phyloP scores from a whole-genome alignment of 345 rosid genomes.

The Eucalyptus albens region DNA sequence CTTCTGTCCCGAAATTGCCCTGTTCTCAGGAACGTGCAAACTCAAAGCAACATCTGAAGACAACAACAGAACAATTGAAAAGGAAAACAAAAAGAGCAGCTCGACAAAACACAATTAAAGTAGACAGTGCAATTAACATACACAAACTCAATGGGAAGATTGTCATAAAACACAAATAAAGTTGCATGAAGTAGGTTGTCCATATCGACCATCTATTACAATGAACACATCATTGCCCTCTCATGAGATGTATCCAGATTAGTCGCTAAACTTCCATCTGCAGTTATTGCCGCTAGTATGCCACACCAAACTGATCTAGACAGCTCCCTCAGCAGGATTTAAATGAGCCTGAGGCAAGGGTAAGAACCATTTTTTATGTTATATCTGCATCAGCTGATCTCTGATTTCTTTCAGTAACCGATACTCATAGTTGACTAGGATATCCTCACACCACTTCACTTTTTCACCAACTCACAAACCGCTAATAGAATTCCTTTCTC shows the following conservation, averaged over 20 bases:
- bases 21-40: background rate
- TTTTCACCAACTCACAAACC: background rate
- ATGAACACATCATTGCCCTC: background rate
- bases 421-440: background rate
- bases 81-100: background rate
- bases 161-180: background rate
- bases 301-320: background rate
- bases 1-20: background rate
- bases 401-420: background rate
- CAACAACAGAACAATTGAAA: background rate
- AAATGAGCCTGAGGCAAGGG: background rate
- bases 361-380: background rate
- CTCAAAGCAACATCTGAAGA: background rate
- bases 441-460: background rate
- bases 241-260: background rate
- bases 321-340: background rate
- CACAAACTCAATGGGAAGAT: background rate
- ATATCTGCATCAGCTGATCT: background rate
- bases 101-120: background rate
- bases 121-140: background rate
- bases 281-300: background rate
- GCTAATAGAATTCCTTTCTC: background rate
- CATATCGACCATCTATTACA: background rate
- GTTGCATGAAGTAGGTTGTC: background rate
- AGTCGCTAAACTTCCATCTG: background rate